These are phyloP conservation scores for Cercophora newfieldiana DNA, from an alignment of 495 filamentous ascomycete genomes.

Conservation along the genomic window DNA sequence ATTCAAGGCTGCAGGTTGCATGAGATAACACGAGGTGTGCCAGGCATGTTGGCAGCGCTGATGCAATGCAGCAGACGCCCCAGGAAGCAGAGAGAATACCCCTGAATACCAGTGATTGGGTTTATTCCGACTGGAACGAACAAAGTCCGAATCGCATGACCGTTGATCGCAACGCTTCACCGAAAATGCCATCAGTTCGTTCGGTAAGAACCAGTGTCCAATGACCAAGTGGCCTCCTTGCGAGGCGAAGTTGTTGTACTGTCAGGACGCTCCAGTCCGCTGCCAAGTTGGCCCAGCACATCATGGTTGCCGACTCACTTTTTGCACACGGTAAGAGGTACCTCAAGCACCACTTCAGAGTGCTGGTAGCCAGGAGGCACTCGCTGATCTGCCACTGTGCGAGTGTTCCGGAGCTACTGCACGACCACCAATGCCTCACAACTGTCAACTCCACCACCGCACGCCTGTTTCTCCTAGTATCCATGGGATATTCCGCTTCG, in stretches of 20 bases:
- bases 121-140: neutral
- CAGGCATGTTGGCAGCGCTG: neutral
- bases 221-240: neutral
- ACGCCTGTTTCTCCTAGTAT: too few species aligned
- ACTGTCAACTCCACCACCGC: neutral
- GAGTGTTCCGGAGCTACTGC: neutral
- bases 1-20: neutral
- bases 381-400: neutral
- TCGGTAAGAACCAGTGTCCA: neutral
- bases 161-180: neutral
- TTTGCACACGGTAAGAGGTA: neutral
- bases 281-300: neutral
- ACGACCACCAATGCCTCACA: neutral
- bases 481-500: neutral
- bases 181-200: neutral
- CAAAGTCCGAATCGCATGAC: neutral
- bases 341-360: neutral
- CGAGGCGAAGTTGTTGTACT: neutral
- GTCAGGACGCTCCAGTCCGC: neutral
- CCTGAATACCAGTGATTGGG: neutral
- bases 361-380: neutral
- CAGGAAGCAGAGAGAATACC: neutral
- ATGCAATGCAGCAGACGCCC: neutral
- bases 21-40: neutral
- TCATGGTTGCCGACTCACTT: neutral